Base-by-base conservation (phyloP, 768 basidiomycete genomes). In the Polyporus arcularius region DNA sequence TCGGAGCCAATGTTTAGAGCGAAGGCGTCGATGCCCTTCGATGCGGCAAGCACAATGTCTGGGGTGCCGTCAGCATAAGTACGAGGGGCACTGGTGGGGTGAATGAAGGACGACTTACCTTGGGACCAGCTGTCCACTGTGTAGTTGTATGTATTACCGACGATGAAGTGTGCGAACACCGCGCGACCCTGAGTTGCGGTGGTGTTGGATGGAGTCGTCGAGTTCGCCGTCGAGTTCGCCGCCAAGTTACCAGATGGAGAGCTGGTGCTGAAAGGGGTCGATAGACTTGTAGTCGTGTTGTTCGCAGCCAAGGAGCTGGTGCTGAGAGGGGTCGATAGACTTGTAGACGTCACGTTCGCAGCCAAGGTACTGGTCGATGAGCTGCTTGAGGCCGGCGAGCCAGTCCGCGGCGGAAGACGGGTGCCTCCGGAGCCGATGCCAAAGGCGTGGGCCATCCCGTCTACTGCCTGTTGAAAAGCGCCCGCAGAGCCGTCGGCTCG, bases 1-100 rank as follows among this genome's bases (percentile, higher is more conserved):
- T 90, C 87, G 0, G 65, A 67, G 26, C 90, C 90, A 47, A 87
- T 78, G 68, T 92, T 92, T 57, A 93, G 77, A 0, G 87, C 87
- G 71, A 89, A 89, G 1, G 78, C 88, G 61, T 89, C 88, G 63
- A 90, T 82, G 15, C 86, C 86, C 57, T 78, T 80, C 5, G 77
- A 70, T 58, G 82, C 74, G 0, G 89, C 89, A 15, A 85, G 79
- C 3, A 63, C 31, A 26, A 89, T 82, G 66, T 90, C 80, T 60
- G 53, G 16, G 4, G 40, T 16, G 10, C 7, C 16, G 18, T 50
- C 2, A 52, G 28, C 16, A 4, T 26, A 26, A 26, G 21, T 26
- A 26, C 21, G 21, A 42, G 26, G 15, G 15, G n/a, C 41, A 42
- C 41, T 26, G 21, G 21, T 26, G 21, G 41, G 32, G n/a, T 39